Evolutionary conservation across 495 filamentous ascomycete genomes (phyloP), one percentile per base, ranked within the genome.

Genomic region (Lophiotrema nucula): DNA sequence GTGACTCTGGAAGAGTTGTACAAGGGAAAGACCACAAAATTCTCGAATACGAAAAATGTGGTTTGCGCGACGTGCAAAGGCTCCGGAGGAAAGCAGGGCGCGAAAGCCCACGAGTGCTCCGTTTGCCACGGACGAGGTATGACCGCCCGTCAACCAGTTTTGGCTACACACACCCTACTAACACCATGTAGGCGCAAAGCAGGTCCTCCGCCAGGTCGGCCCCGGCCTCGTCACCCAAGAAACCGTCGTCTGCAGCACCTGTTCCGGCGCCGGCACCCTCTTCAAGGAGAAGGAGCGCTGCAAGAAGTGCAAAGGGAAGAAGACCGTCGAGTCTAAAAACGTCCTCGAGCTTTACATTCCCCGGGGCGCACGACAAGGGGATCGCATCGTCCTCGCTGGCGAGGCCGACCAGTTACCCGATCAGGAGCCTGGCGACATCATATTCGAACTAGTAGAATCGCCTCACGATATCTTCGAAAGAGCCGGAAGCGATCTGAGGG

Each of bases 11-110:
- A 97, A 69, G 92, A 97, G 65, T 78, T 97, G 22, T 98, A 96
- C 76, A 97, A 96, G 79, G 93, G 93, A 60, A 97, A 97, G 81
- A 96, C 93, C 1, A 92, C 93, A 61, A 92, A 92, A 72, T 95
- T 98, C 72, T 83, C 88, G 22, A 92, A 88, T 70, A 91, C 87
- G 64, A 96, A 97, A 78, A 92, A 96, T 60, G 80, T 96, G 56
- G 79, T 96, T 54, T 98, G 93, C 73, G 77, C 77, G 52, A 77
- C 81, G 61, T 98, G 93, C 78, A 90, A 92, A 68, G 93, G 93
- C 16, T 83, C 79, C 47, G 93, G 93, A 24, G 93, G 91, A 42
- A 97, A 96, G 72, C 87, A 92, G 43, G 91, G 90, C 74, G 87
- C 91, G 41, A 95, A 89, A 73, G 77, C 90, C 42, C 88, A 91